Base-by-base conservation (phyloP, 2,329 filamentous ascomycete species). In the Lecanosticta acicola region DNA sequence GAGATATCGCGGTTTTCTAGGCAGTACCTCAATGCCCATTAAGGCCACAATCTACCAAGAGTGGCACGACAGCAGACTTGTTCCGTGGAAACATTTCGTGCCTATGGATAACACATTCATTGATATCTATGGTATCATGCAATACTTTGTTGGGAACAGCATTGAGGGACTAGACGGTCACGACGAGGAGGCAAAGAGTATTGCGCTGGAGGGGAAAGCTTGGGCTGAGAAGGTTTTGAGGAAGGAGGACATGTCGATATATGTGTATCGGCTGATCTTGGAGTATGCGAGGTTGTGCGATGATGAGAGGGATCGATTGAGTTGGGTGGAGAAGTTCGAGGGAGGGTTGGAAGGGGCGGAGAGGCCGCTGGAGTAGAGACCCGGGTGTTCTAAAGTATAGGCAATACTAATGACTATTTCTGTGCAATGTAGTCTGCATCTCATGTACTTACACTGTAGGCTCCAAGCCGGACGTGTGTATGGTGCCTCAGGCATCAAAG, bases 221-320 rank as follows among this genome's bases (percentile, higher is more conserved):
- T 89, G 85, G 85, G 81, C 84, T 0, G 77, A 80, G 50, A 77
- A 69, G 59, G 84, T 85, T 5, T 68, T 88, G 19, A 70, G 85
- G 47, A 77, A 74, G 55, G 83, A 87, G 57, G 84, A 88, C 59
- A 87, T 87, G 83, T 75, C 80, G 58, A 72, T 88, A 7, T 89
- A 89, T 61, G 74, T 81, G 7, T 69, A 83, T 43, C 69, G 84
- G 35, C 59, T 89, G 54, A 41, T 72, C 39, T 53, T 73, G 49
- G 71, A 73, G 56, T 72, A 67, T 58, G 70, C 66, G 8, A 56
- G 71, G 40, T 39, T 72, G 4, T 69, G 66, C 42, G 66, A 70
- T 52, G 70, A 72, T 45, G 56, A 66, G 29, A 58, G 70, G 48
- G 66, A 69, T 19, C 53, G 42, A 32, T 50, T 71, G 55, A 68